A percentile compares a stretch with the other conserved stretches of the same genome.
phyloP scores from a whole-genome alignment of 148 eudicot genomes.

The Bassia scoparia region DNA sequence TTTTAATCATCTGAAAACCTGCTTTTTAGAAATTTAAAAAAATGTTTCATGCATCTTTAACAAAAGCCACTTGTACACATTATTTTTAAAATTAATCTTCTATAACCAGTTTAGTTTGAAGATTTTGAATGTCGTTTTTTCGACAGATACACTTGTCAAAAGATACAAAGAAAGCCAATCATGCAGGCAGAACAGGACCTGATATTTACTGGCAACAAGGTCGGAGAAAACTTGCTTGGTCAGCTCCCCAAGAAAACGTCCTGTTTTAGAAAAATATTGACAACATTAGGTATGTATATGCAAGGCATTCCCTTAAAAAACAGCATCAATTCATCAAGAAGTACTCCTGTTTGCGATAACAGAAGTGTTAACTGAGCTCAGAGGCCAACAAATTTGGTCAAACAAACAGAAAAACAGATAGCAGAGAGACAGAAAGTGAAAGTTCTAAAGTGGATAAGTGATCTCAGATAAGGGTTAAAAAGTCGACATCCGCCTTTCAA shows the following conservation, averaged over 20 bases:
- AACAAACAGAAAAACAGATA: neutral
- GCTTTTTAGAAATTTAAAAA: too few species aligned
- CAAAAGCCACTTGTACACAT: neutral
- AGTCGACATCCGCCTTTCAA: too few species aligned
- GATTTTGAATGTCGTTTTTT: neutral
- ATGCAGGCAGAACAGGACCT: slow-evolving; percentile 42
- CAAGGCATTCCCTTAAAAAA: neutral
- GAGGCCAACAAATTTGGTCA: neutral
- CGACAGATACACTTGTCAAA: neutral
- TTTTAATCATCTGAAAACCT: too few species aligned
- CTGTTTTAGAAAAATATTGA: slow-evolving; percentile 36
- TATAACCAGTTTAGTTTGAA: neutral
- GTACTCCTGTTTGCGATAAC: neutral
- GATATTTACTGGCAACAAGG: slow-evolving; percentile 91
- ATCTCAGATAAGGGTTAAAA: too few species aligned
- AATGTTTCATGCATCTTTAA: too few species aligned
- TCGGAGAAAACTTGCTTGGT: slow-evolving; percentile 94
- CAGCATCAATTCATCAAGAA: slow-evolving; percentile 1
- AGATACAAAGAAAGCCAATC: neutral
- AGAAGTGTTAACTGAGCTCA: neutral
- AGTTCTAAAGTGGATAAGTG: too few species aligned
- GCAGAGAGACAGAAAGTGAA: neutral
- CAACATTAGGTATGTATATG: neutral
- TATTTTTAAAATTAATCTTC: neutral
- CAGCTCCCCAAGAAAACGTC: slow-evolving; percentile 95